Evolutionary conservation across 2,329 filamentous ascomycete species (phyloP).

Genomic region (Ceratocystis albifundus): DNA sequence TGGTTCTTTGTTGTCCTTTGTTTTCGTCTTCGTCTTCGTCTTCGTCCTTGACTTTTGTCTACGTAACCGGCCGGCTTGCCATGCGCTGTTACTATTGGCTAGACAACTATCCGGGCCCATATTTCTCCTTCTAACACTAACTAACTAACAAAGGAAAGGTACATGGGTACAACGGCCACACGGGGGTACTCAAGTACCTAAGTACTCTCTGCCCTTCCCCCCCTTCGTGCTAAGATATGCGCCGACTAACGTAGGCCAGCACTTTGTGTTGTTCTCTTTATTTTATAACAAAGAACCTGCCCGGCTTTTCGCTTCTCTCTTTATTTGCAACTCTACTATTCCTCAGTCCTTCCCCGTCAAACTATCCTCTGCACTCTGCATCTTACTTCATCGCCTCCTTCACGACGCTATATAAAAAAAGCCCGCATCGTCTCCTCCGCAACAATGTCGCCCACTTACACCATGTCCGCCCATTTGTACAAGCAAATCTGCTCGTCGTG

Average conservation of each 20-base stretch:
- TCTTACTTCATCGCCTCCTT: not conserved
- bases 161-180: not conserved
- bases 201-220: too few relatives aligned
- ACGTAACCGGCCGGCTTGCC: not conserved
- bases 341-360: not conserved
- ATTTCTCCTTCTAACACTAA: not conserved
- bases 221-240: too few relatives aligned
- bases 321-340: too few relatives aligned
- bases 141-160: not conserved
- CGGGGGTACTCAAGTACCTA: not conserved
- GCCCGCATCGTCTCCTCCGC: not conserved
- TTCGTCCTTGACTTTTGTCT: not conserved
- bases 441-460: conserved; percentile 48
- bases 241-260: too few relatives aligned
- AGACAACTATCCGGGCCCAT: not conserved
- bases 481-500: conserved; percentile 50
- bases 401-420: not conserved
- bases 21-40: not conserved
- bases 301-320: too few relatives aligned
- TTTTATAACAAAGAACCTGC: too few relatives aligned
- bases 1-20: too few relatives aligned
- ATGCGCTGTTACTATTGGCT: not conserved
- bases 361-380: not conserved
- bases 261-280: too few relatives aligned
- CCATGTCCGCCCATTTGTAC: conserved; percentile 50